Base-by-base conservation (phyloP, 2,329 filamentous ascomycete genomes). In the Fusarium verticillioides region DNA sequence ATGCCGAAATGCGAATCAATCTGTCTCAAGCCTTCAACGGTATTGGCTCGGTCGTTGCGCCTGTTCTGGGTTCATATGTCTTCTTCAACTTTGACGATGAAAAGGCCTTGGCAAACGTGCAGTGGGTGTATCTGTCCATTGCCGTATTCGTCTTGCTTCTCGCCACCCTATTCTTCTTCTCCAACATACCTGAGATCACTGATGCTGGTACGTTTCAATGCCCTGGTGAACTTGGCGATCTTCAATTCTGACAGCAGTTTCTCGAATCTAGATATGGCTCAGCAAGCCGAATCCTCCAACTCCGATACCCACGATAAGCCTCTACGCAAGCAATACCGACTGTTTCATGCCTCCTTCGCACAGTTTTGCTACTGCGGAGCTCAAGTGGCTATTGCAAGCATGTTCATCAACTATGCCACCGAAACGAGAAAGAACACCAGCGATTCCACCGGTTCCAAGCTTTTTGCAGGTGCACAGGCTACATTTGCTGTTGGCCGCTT, bases 321-420 rank as follows among this genome's bases (percentile, higher is more conserved):
- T 0, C 87, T 94, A 71, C 83, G 85, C 75, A 92, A 93, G 81
- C 92, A 94, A 75, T 94, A 92, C 80, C 89, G 90, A 23, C 85
- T 95, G 4, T 94, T 95, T 84, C 92, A 94, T 75, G 93, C 92
- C 13, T 89, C 92, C 0, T 88, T 91, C 73, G 91, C 92, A 0
- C 93, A 96, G 75, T 95, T 95, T 82, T 93, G 91, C 79, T 96
- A 96, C 80, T 92, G 85, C 0, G 93, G 93, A 50, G 90, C 92
- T 0, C 93, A 95, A 77, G 85, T 92, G 26, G 89, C 87, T 61
- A 89, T 92, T 61, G 90, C 90, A 2, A 83, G 82, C 47, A 93
- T 93, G 81, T 94, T 94, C 81, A 93, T 94, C 84, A 94, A 94
- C 83, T 93, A 93, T 78, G 87, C 87, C 19, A 86, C 84, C 28